These are phyloP conservation scores for Xylaria sp. DNA, from an alignment of 2,329 filamentous ascomycete genomes.

Conservation along the genomic window DNA sequence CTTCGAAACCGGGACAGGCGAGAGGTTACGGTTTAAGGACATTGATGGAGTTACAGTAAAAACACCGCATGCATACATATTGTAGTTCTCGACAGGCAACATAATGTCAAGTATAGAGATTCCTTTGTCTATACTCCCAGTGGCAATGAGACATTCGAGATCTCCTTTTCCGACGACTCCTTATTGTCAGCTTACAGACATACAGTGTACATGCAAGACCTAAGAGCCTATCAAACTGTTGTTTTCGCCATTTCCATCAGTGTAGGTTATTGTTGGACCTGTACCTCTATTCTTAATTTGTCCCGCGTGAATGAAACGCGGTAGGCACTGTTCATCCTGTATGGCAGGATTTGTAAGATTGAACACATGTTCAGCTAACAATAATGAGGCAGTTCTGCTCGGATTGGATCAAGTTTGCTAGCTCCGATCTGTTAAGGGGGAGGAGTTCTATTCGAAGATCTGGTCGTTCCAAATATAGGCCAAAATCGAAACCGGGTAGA, in stretches of 20 bases:
- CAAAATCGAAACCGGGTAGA: not conserved
- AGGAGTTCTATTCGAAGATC: not conserved
- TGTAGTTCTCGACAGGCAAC: not conserved
- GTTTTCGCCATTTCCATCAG: constrained; percentile 1
- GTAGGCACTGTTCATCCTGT: not conserved
- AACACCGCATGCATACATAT: not conserved
- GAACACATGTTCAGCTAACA: not conserved
- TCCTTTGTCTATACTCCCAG: not conserved
- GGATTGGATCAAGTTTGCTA: not conserved
- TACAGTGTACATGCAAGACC: constrained; percentile 9
- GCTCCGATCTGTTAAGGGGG: not conserved
- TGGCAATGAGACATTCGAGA: constrained; percentile 1
- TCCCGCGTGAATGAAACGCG: not conserved
- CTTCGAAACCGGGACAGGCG: not conserved
- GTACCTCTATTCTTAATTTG: not conserved
- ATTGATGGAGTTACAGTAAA: not conserved
- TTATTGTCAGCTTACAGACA: constrained; percentile 33
- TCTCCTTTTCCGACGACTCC: not conserved
- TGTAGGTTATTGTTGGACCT: not conserved
- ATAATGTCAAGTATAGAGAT: not conserved
- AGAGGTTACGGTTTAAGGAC: not conserved
- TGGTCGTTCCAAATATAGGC: constrained; percentile 8
- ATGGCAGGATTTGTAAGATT: not conserved
- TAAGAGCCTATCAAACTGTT: constrained; percentile 7
- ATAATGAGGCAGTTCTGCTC: not conserved